Evolutionary conservation across 495 filamentous ascomycete species (phyloP).

Genomic region (Annulohypoxylon moriforme): DNA sequence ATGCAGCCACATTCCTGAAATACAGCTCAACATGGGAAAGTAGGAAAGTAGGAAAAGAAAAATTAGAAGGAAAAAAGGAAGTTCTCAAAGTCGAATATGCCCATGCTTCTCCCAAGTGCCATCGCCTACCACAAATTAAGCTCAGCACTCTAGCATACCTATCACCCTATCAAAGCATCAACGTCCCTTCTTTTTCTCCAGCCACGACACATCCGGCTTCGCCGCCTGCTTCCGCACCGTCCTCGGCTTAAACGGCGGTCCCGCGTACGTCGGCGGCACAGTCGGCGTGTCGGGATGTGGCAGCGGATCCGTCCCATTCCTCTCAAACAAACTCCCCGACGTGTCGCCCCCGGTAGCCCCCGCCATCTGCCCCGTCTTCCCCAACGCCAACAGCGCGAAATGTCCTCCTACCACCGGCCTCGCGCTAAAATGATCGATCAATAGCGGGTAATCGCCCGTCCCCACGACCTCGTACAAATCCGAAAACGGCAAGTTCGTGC

Average conservation of each 20-base stretch:
- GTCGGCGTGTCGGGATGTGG: conserved; percentile 7
- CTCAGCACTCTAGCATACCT: neutral
- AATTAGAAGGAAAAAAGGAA: neutral
- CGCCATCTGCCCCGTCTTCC: conserved; percentile 69
- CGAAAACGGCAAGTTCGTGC: conserved; percentile 51
- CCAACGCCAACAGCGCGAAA: conserved; percentile 58
- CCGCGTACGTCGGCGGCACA: conserved; percentile 17
- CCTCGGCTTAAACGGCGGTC: conserved; percentile 15
- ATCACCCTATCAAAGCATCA: neutral
- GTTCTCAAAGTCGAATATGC: neutral
- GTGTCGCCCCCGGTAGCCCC: conserved; percentile 59
- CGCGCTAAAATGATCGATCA: conserved; percentile 52
- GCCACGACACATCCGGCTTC: neutral
- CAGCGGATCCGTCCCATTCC: conserved; percentile 29
- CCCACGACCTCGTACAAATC: conserved; percentile 57
- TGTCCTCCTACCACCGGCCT: conserved; percentile 68
- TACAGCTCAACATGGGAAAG: neutral
- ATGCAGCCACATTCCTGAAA: conserved; percentile 3
- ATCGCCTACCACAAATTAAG: neutral
- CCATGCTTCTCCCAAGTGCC: neutral
- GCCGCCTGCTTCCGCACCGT: conserved; percentile 13
- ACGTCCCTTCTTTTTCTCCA: neutral
- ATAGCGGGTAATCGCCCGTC: conserved; percentile 44
- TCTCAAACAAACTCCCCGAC: conserved; percentile 50
- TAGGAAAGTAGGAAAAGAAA: neutral